Conservation (phyloP, 2,329 filamentous ascomycete genomes). For the Fusarium dlaminii region DNA sequence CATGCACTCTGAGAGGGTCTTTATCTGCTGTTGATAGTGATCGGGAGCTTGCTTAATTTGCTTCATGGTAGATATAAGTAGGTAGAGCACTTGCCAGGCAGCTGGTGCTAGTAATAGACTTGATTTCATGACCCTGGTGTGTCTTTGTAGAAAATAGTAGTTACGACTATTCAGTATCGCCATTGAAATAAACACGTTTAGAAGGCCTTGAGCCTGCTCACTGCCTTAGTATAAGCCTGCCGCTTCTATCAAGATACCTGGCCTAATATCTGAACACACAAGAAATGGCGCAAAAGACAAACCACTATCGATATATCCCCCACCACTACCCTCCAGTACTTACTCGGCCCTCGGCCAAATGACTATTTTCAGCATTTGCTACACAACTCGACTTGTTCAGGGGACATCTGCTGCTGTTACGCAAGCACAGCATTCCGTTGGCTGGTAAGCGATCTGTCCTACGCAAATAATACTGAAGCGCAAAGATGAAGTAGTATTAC, state of each 20-base stretch:
- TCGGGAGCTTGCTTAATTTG: too few relatives aligned
- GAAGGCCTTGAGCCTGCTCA: too few relatives aligned
- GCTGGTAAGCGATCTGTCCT: neutral
- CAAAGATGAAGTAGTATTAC: neutral
- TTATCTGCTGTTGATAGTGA: fast-evolving
- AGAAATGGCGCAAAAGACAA: too few relatives aligned
- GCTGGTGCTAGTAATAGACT: neutral
- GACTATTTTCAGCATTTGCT: neutral
- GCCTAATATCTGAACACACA: too few relatives aligned
- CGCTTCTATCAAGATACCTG: too few relatives aligned
- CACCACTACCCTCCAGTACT: too few relatives aligned
- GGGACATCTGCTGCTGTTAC: neutral
- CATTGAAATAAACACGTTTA: too few relatives aligned
- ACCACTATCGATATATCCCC: too few relatives aligned
- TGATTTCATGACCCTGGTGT: neutral
- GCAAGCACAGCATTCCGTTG: neutral
- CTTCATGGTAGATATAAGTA: too few relatives aligned
- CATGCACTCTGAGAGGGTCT: fast-evolving
- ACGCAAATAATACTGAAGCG: neutral
- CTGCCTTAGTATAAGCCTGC: too few relatives aligned
- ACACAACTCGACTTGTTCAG: neutral
- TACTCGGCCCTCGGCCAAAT: too few relatives aligned
- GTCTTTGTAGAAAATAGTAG: neutral
- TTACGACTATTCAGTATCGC: too few relatives aligned
- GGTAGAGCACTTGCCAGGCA: neutral